phyloP scores from a whole-genome alignment of 805 yeast species.

The Aciculoconidium aculeatum region DNA sequence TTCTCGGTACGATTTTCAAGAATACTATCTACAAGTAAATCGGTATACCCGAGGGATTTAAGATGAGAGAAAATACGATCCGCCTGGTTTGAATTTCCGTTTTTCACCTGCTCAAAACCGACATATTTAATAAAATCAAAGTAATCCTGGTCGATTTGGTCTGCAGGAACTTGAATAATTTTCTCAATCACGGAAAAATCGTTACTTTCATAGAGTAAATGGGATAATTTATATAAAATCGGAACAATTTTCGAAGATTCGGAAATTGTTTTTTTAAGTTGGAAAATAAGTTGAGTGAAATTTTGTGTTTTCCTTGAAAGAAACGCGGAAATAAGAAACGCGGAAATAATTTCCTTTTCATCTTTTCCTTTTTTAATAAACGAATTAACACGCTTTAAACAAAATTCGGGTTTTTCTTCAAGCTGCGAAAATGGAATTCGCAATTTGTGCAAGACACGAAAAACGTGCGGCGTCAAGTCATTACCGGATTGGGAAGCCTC shows the following conservation, averaged over 20 bases:
- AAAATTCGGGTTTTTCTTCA: slow-evolving; percentile 11
- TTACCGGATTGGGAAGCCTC: slow-evolving; percentile 17
- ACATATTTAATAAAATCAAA: slow-evolving; percentile 25
- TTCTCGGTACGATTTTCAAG: slow-evolving; percentile 14
- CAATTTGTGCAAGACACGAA: slow-evolving; percentile 24
- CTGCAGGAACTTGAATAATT: slow-evolving; percentile 1
- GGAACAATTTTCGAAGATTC: slow-evolving; percentile 3
- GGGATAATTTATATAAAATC: slow-evolving; percentile 4
- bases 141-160: slow-evolving; percentile 10
- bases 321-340: slow-evolving; percentile 25
- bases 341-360: slow-evolving; percentile 18
- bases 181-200: slow-evolving; percentile 1
- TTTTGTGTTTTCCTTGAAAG: slow-evolving; percentile 6
- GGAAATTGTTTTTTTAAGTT: slow-evolving; percentile 1
- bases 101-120: slow-evolving; percentile 24
- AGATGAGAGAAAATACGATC: slow-evolving; percentile 17
- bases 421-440: slow-evolving; percentile 24
- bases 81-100: slow-evolving; percentile 11
- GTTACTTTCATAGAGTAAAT: slow-evolving; percentile 2
- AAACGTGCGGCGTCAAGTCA: slow-evolving; percentile 26
- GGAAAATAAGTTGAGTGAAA: slow-evolving; percentile 5
- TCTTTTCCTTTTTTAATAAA: slow-evolving; percentile 3
- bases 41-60: slow-evolving; percentile 14
- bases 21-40: slow-evolving; percentile 19
- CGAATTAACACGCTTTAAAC: slow-evolving; percentile 3